Evolutionary conservation across 805 yeast genomes (phyloP).

Genomic region (Vanderwaltozyma polyspora): DNA sequence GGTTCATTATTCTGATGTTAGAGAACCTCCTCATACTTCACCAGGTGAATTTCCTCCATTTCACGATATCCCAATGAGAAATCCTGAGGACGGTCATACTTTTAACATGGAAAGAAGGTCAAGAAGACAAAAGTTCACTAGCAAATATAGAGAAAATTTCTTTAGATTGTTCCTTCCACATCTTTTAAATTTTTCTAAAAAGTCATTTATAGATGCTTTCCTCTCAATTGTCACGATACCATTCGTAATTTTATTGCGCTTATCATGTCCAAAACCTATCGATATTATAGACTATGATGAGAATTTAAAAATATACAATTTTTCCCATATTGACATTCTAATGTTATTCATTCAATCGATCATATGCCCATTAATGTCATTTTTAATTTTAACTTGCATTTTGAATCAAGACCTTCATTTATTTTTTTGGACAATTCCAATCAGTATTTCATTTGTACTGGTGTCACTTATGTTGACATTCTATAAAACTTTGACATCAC

Average conservation of each 20-base stretch:
- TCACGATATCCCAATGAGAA: slow-evolving; percentile 10
- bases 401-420: slow-evolving; percentile 4
- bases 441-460: slow-evolving; percentile 3
- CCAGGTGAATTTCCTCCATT: slow-evolving; percentile 20
- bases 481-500: slow-evolving; percentile 7
- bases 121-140: not conserved
- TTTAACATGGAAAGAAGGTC: not conserved
- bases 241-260: slow-evolving; percentile 23
- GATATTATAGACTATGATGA: slow-evolving; percentile 19
- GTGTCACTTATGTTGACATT: slow-evolving; percentile 6
- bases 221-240: slow-evolving; percentile 28
- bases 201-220: slow-evolving; percentile 17
- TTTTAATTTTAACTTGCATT: slow-evolving; percentile 14
- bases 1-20: not conserved
- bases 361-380: slow-evolving; percentile 22
- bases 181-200: slow-evolving; percentile 17
- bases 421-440: slow-evolving; percentile 9
- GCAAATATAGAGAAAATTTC: slow-evolving; percentile 2
- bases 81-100: not conserved
- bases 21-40: slow-evolving; percentile 8
- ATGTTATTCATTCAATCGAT: slow-evolving; percentile 25
- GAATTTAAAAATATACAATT: slow-evolving; percentile 10
- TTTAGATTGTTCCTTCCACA: slow-evolving; percentile 25
- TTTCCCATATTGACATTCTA: slow-evolving; percentile 11
- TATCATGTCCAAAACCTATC: slow-evolving; percentile 28